Conservation (phyloP, 1,284 basidiomycete species). For the Porodaedalea pini region DNA sequence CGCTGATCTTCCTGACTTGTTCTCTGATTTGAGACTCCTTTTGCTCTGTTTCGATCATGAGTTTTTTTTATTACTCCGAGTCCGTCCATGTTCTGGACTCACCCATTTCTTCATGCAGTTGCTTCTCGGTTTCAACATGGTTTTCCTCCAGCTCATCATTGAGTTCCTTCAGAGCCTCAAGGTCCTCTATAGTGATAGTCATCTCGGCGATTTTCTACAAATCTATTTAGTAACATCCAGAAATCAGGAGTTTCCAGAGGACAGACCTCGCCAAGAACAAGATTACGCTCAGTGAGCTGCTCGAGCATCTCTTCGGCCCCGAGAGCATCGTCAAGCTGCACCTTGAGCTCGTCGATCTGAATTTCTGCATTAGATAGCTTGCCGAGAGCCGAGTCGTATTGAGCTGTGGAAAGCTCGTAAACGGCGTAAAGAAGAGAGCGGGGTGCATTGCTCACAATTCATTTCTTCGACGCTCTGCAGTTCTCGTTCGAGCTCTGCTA, state of each 20-base stretch:
- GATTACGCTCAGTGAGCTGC: slow-evolving; percentile 91
- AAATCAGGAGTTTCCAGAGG: background rate
- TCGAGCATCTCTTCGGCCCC: slow-evolving; percentile 97
- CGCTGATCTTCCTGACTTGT: slow-evolving; percentile 57
- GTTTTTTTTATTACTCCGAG: background rate
- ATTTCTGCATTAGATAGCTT: slow-evolving; percentile 83
- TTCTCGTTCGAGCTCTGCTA: slow-evolving; percentile 89
- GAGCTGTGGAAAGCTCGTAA: slow-evolving; percentile 42
- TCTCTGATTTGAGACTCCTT: slow-evolving; percentile 72
- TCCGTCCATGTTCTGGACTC: slow-evolving; percentile 24
- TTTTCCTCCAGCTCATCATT: slow-evolving; percentile 98
- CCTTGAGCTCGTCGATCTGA: slow-evolving; percentile 91
- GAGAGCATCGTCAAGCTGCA: slow-evolving; percentile 92
- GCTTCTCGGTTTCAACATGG: slow-evolving; percentile 91
- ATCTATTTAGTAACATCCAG: slow-evolving; percentile 4
- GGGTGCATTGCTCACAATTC: slow-evolving; percentile 45
- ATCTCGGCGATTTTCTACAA: slow-evolving; percentile 92
- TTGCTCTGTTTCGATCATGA: slow-evolving; percentile 44
- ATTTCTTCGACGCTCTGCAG: slow-evolving; percentile 66
- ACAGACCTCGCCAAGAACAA: slow-evolving; percentile 81
- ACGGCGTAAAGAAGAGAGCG: slow-evolving; percentile 10
- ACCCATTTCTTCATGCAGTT: slow-evolving; percentile 89
- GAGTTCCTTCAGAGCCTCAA: slow-evolving; percentile 93
- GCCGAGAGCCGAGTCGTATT: slow-evolving; percentile 75
- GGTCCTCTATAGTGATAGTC: slow-evolving; percentile 91